Evolutionary conservation across 352 stramenopile species (phyloP).

Genomic region (Lagenidium sp.): DNA sequence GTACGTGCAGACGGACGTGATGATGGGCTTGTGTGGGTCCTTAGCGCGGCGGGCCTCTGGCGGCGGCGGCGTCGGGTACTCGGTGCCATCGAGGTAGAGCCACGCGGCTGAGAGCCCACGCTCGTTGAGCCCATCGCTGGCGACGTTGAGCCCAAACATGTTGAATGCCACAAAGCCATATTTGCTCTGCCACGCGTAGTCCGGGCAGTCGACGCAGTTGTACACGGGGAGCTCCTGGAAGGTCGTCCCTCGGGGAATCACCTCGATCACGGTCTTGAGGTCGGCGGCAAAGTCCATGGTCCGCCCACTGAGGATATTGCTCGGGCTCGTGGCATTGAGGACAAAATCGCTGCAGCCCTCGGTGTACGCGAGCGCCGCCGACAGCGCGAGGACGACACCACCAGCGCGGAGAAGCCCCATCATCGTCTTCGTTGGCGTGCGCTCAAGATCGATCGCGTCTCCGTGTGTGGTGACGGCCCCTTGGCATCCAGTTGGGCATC

Average conservation of each 20-base stretch:
- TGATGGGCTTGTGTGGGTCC: conserved; percentile 23
- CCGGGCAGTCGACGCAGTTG: conserved; percentile 16
- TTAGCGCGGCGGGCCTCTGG: conserved; percentile 2
- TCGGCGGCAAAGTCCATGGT: conserved; percentile 29
- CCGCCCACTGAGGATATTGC: conserved; percentile 16
- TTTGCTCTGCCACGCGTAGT: conserved; percentile 20
- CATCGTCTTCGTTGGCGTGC: too few relatives aligned
- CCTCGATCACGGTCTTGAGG: conserved; percentile 19
- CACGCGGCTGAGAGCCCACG: conserved; percentile 19
- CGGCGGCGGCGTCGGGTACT: conserved; percentile 32
- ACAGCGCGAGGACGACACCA: background rate
- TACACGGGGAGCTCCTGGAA: conserved; percentile 21
- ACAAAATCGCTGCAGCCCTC: conserved; percentile 52
- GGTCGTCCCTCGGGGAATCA: conserved; percentile 17
- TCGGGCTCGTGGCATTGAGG: conserved; percentile 18
- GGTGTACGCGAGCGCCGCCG: background rate
- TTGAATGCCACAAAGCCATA: conserved; percentile 27
- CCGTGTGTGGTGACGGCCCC: too few relatives aligned
- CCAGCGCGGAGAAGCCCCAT: too few relatives aligned
- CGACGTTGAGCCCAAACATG: conserved; percentile 20
- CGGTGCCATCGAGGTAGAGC: conserved; percentile 16
- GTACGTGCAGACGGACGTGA: conserved; percentile 61
- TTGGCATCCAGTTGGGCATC: too few relatives aligned
- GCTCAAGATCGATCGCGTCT: too few relatives aligned
- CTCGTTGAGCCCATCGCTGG: conserved; percentile 24